Conservation (phyloP, 2,329 filamentous ascomycete species). For the Claviceps cyperi region DNA sequence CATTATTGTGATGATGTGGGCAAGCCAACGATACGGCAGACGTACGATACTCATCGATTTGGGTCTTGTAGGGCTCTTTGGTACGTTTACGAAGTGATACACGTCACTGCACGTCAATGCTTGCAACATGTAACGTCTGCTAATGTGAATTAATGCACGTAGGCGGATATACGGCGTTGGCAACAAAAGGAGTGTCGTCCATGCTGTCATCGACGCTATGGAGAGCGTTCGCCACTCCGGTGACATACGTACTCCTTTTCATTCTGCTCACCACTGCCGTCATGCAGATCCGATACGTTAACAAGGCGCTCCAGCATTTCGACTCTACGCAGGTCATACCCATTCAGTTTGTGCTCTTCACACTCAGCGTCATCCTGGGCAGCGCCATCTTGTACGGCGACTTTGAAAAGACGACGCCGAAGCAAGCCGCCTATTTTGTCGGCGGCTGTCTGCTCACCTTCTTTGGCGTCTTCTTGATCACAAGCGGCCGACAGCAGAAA, state of each 20-base stretch:
- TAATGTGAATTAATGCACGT: not conserved
- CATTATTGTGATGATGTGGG: slow-evolving; percentile 66
- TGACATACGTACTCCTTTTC: slow-evolving; percentile 74
- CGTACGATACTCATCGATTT: slow-evolving; percentile 83
- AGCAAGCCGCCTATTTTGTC: slow-evolving; percentile 70
- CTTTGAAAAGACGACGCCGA: slow-evolving; percentile 66
- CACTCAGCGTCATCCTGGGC: slow-evolving; percentile 84
- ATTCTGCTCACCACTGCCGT: slow-evolving; percentile 73
- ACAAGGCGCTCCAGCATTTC: slow-evolving; percentile 75
- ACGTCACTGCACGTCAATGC: too few relatives aligned
- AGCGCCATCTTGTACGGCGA: slow-evolving; percentile 89
- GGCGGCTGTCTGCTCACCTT: slow-evolving; percentile 88
- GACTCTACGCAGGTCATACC: slow-evolving; percentile 97
- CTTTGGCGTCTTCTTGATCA: slow-evolving; percentile 93
- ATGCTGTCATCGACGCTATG: slow-evolving; percentile 84
- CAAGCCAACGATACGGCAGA: slow-evolving; percentile 71
- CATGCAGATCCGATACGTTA: slow-evolving; percentile 96
- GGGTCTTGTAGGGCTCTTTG: slow-evolving; percentile 84
- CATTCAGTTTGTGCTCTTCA: slow-evolving; percentile 94
- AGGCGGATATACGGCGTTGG: slow-evolving; percentile 92
- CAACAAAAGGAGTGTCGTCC: slow-evolving; percentile 92
- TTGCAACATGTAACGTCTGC: not conserved
- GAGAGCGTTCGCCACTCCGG: slow-evolving; percentile 77
- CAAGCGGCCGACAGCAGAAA: slow-evolving; percentile 56
- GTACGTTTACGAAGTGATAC: slow-evolving; percentile 32